Conservation (phyloP, 2,329 filamentous ascomycete species). For the Apiospora kogelbergensis region DNA sequence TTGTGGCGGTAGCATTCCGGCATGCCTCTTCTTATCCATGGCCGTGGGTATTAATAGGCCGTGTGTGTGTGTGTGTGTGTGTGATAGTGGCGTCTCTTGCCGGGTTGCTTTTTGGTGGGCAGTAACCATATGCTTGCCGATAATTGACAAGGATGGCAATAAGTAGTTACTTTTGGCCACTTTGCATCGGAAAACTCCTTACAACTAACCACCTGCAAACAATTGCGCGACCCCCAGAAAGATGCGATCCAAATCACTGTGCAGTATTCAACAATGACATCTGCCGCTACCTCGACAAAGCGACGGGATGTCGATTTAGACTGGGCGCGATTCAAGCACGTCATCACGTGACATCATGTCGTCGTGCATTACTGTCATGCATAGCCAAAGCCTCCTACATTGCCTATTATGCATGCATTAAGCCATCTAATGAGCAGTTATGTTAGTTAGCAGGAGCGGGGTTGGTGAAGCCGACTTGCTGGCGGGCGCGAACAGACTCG, state of each 20-base stretch:
- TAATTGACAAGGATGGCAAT: conserved; percentile 2
- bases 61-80: background rate
- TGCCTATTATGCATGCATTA: background rate
- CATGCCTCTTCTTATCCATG: background rate
- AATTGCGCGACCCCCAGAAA: no score
- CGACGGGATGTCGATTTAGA: background rate
- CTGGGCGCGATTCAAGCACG: background rate
- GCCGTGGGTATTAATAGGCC: background rate
- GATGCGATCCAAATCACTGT: no score
- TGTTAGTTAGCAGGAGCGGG: background rate
- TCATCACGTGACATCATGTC: background rate
- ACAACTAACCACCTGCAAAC: background rate
- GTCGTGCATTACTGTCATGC: background rate
- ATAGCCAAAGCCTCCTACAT: background rate
- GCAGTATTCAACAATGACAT: background rate
- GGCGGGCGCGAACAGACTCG: conserved; percentile 1
- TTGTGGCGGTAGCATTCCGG: background rate
- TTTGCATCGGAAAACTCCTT: background rate
- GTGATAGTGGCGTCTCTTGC: background rate
- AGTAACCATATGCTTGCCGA: background rate
- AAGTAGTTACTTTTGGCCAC: background rate
- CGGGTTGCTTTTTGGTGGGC: background rate
- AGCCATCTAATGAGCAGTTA: background rate
- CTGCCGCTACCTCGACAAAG: conserved; percentile 1
- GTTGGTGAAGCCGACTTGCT: background rate